These are phyloP conservation scores for Zymoseptoria crescenta DNA, from an alignment of 2,329 filamentous ascomycete genomes.

Conservation along the genomic window DNA sequence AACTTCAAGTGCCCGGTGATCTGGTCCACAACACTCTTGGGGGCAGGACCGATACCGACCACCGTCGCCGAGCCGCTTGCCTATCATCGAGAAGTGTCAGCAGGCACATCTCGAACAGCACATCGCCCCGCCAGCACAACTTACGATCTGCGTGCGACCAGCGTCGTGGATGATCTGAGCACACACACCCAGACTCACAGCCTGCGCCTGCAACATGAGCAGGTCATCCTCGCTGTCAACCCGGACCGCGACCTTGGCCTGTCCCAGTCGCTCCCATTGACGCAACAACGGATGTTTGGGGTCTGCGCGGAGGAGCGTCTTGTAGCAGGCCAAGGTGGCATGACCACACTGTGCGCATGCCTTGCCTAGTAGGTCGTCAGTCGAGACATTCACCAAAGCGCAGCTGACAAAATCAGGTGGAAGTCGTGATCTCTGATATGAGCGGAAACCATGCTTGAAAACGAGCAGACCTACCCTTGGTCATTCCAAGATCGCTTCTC, in stretches of 20 bases:
- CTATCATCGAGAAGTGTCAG: background rate
- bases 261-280: constrained; percentile 74
- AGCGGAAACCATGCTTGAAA: constrained; percentile 8
- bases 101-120: background rate
- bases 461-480: constrained; percentile 60
- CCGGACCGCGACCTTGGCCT: constrained; percentile 77
- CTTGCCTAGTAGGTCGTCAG: constrained; percentile 58
- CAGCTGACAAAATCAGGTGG: background rate
- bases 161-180: constrained; percentile 90
- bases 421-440: background rate
- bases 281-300: constrained; percentile 58
- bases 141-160: constrained; percentile 81
- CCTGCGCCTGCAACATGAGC: constrained; percentile 69
- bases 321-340: constrained; percentile 97
- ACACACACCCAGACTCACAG: constrained; percentile 74
- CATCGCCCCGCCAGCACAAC: background rate
- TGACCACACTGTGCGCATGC: constrained; percentile 93
- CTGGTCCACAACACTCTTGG: constrained; percentile 76
- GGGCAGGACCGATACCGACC: constrained; percentile 64
- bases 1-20: constrained; percentile 81
- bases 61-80: constrained; percentile 88
- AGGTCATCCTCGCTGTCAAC: constrained; percentile 74
- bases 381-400: background rate
- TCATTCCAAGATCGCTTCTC: constrained; percentile 92
- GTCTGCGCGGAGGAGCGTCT: constrained; percentile 55